A percentile compares a stretch with the other conserved stretches of the same genome.
Conservation (phyloP, 2,329 filamentous ascomycete species). For the Fusarium coffeatum region DNA sequence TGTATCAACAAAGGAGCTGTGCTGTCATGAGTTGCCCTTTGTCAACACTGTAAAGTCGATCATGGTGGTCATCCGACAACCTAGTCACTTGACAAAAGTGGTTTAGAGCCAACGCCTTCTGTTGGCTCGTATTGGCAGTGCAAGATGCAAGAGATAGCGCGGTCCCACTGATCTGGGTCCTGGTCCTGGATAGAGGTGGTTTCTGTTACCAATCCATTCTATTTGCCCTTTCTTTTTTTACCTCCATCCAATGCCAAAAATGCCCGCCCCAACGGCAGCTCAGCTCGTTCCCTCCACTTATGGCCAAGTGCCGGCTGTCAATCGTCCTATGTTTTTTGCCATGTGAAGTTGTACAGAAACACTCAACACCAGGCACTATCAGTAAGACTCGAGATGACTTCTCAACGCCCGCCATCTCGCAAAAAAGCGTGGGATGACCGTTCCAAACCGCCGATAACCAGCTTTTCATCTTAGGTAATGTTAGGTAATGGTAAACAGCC, state of each 20-base stretch:
- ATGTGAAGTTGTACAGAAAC: slow-evolving; percentile 24
- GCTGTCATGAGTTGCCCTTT: slow-evolving; percentile 27
- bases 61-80: slow-evolving; percentile 37
- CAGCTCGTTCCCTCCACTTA: slow-evolving; percentile 21
- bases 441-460: slow-evolving; percentile 42
- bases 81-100: slow-evolving; percentile 22
- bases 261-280: slow-evolving; percentile 33
- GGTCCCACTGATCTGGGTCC: slow-evolving; percentile 32
- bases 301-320: slow-evolving; percentile 36
- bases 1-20: neutral
- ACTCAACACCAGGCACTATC: neutral
- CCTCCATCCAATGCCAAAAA: slow-evolving; percentile 18
- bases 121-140: slow-evolving; percentile 16
- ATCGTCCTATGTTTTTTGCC: slow-evolving; percentile 47
- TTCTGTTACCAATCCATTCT: slow-evolving; percentile 35
- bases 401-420: slow-evolving; percentile 32
- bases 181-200: slow-evolving; percentile 19
- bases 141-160: slow-evolving; percentile 12
- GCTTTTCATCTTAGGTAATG: slow-evolving; percentile 45
- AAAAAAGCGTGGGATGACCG: slow-evolving; percentile 43
- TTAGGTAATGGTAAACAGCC: slow-evolving; percentile 41
- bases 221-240: slow-evolving; percentile 11
- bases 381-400: neutral
- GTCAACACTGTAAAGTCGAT: slow-evolving; percentile 14
- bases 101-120: slow-evolving; percentile 6